phyloP scores from a whole-genome alignment of 192 early-diverging fungal genomes.

The Spizellomyces punctatus region DNA sequence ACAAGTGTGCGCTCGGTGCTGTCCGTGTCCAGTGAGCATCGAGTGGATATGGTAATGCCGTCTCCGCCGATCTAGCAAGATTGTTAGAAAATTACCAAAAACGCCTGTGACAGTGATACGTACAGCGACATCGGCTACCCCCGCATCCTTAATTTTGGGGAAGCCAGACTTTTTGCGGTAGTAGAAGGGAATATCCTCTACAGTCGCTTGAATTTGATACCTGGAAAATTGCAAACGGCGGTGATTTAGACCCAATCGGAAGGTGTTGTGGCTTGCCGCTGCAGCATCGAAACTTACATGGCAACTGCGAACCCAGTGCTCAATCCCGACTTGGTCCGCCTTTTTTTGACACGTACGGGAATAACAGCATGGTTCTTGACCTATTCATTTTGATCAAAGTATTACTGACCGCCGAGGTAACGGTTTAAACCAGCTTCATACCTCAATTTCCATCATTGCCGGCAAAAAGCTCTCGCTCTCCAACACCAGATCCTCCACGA shows the following conservation, averaged over 20 bases:
- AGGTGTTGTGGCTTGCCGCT: too few species aligned
- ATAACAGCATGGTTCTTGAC: too few species aligned
- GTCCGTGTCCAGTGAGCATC: constrained; percentile 29
- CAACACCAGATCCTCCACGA: constrained; percentile 43
- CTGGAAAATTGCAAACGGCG: neutral
- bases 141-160: constrained; percentile 49
- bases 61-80: constrained; percentile 20
- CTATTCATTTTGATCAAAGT: too few species aligned
- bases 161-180: constrained; percentile 60
- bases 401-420: too few species aligned
- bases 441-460: constrained; percentile 40
- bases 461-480: constrained; percentile 47
- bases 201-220: constrained; percentile 52
- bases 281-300: neutral
- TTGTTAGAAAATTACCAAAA: too few species aligned
- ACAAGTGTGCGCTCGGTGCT: constrained; percentile 38
- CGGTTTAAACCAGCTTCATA: neutral
- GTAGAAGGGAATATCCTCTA: constrained; percentile 61
- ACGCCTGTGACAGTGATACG: neutral
- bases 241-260: too few species aligned
- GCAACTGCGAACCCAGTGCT: neutral
- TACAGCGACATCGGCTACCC: constrained; percentile 52
- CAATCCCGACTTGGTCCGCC: neutral
- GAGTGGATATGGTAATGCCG: constrained; percentile 35
- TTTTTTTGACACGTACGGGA: too few species aligned